phyloP scores from a whole-genome alignment of 331 rosid genomes.

The Rhamnella rubrinervis region DNA sequence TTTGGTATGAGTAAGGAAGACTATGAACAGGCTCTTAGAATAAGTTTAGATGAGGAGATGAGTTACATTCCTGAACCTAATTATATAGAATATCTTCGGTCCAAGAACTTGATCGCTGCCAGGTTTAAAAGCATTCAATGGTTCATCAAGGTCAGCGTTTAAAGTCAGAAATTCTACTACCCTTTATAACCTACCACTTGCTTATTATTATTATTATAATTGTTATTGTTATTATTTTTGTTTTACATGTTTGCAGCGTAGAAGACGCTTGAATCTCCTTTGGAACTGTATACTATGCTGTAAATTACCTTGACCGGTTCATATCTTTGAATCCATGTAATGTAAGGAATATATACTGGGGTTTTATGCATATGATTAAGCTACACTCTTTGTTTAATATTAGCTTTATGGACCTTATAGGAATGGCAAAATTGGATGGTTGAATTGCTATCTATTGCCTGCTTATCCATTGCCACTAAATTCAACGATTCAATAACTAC shows the following conservation, averaged over 20 bases:
- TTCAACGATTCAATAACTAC: conserved; percentile 42
- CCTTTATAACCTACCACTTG: not conserved
- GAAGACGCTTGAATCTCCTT: conserved; percentile 45
- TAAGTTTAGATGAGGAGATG: conserved; percentile 41
- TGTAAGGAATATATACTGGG: conserved; percentile 21
- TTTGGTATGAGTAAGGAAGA: conserved; percentile 22
- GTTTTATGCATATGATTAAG: not conserved
- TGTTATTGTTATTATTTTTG: not conserved
- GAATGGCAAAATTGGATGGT: conserved; percentile 52
- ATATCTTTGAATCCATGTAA: conserved; percentile 38
- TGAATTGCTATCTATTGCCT: conserved; percentile 48
- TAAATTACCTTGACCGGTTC: conserved; percentile 52
- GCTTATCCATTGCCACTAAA: conserved; percentile 56
- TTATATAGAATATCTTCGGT: conserved; percentile 25
- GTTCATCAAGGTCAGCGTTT: conserved; percentile 46
- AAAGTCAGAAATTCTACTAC: not conserved
- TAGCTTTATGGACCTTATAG: conserved; percentile 11
- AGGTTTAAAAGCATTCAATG: conserved; percentile 46
- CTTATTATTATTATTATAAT: not conserved
- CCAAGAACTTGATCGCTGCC: conserved; percentile 26
- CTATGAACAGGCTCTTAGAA: conserved; percentile 25
- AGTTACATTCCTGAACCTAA: conserved; percentile 32
- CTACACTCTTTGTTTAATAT: not conserved
- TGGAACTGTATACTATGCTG: conserved; percentile 49
- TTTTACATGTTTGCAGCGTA: conserved; percentile 28